Evolutionary conservation across 2,329 filamentous ascomycete genomes (phyloP).

Genomic region (Penicillium sp.): DNA sequence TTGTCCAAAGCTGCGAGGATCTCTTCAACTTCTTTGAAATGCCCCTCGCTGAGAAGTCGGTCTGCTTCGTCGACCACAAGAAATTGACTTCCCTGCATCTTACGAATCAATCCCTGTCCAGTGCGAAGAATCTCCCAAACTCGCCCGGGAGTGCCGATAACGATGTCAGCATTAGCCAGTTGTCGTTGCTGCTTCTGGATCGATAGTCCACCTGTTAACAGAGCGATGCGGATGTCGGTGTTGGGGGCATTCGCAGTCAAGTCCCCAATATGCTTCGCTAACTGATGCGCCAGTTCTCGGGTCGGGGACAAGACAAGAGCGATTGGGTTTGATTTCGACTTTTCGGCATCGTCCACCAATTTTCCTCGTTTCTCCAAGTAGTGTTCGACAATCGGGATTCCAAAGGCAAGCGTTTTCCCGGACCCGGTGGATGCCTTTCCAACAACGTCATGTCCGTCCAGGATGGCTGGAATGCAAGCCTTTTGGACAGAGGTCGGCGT

Average conservation of each 20-base stretch:
- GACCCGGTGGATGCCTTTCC: slow-evolving; percentile 96
- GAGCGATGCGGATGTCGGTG: slow-evolving; percentile 59
- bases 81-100: slow-evolving; percentile 69
- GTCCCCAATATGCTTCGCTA: slow-evolving; percentile 72
- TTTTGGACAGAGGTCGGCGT: slow-evolving; percentile 78
- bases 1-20: slow-evolving; percentile 77
- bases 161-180: slow-evolving; percentile 75
- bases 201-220: slow-evolving; percentile 85
- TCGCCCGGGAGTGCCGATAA: slow-evolving; percentile 88
- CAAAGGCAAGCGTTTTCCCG: slow-evolving; percentile 92
- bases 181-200: slow-evolving; percentile 92
- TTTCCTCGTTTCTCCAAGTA: slow-evolving; percentile 55
- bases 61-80: slow-evolving; percentile 93
- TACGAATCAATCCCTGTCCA: slow-evolving; percentile 61
- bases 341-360: slow-evolving; percentile 37
- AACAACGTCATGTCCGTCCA: slow-evolving; percentile 81
- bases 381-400: slow-evolving; percentile 82
- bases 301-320: slow-evolving; percentile 87
- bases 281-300: slow-evolving; percentile 86
- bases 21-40: slow-evolving; percentile 90
- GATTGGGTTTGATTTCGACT: slow-evolving; percentile 49
- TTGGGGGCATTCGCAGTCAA: slow-evolving; percentile 64
- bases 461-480: slow-evolving; percentile 71
- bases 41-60: slow-evolving; percentile 79
- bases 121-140: slow-evolving; percentile 89